Evolutionary conservation across 139 green algal species (phyloP).

Genomic region (Penium margaritaceum): DNA sequence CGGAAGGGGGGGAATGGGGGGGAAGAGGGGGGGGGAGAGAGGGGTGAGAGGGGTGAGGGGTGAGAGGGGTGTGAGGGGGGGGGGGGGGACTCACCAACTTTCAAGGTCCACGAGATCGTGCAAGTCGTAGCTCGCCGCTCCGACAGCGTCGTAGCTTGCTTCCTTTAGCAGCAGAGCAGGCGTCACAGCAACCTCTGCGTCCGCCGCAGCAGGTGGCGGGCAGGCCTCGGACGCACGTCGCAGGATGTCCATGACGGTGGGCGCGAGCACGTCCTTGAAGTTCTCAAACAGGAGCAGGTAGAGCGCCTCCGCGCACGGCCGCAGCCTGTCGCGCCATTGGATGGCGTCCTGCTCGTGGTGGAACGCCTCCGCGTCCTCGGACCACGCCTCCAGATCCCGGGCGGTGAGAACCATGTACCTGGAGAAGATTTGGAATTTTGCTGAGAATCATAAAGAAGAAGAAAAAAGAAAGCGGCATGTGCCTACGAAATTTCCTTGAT

Average conservation of each 20-base stretch:
- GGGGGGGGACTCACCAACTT: conserved; percentile 53
- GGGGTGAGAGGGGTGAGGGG: too few relatives aligned
- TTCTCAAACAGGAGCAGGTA: conserved; percentile 39
- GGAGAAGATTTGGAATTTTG: background rate
- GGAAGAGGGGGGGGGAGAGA: too few relatives aligned
- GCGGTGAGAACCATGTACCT: conserved; percentile 40
- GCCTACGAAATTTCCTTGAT: too few relatives aligned
- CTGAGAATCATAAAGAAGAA: too few relatives aligned
- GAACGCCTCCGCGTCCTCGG: conserved; percentile 61
- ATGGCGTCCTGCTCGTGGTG: conserved; percentile 56
- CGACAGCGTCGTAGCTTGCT: conserved; percentile 69
- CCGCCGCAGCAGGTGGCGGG: conserved; percentile 14
- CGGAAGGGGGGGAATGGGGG: too few relatives aligned
- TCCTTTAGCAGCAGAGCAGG: conserved; percentile 65
- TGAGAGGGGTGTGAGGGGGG: too few relatives aligned
- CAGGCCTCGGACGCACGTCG: conserved; percentile 16
- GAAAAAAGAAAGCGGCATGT: too few relatives aligned
- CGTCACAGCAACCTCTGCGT: conserved; percentile 26
- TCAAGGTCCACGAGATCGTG: conserved; percentile 71
- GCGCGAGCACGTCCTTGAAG: conserved; percentile 48
- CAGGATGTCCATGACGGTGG: conserved; percentile 30
- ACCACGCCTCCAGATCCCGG: conserved; percentile 66
- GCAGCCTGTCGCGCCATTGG: conserved; percentile 59
- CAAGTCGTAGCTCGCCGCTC: conserved; percentile 67
- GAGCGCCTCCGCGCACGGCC: conserved; percentile 59